Evolutionary conservation across 2,329 filamentous ascomycete genomes (phyloP), one percentile per base, ranked within the genome.

Genomic region (Botrytis fragariae): DNA sequence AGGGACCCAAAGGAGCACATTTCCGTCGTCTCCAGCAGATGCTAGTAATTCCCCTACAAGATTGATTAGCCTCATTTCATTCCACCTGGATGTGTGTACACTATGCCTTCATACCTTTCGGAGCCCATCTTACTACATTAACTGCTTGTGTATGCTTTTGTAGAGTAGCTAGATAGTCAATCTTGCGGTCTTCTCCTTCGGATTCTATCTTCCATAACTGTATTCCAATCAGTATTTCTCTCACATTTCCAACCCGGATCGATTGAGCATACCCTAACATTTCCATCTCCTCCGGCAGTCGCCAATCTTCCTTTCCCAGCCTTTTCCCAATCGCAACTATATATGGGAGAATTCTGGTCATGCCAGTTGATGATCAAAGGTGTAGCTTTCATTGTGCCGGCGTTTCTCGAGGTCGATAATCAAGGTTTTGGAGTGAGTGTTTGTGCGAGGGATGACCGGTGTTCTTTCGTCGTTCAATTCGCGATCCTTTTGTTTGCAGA

Each of bases 331-430:
- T 98, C 95, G 78, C 94, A 94, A 61, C 95, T 98, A 85, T 98
- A 99, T 82, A 99, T 95, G 74, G 96, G 96, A 79, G 93, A 91
- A 84, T 97, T 97, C 81, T 97, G 93, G 83, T 98, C 93, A 84
- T 99, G 97, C 96, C 96, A 99, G 86, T 97, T 94, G 85, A 99
- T 95, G 82, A 98, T 95, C 79, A 99, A 88, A 79, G 96, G 95
- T 81, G 94, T 92, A 81, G 94, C 95, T 89, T 97, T 98, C 96
- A 99, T 99, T 82, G 14, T 79, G 73, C 48, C 68, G 42, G 61
- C 67, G 35, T 45, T n/a, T 37, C 37, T 73, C 64, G 65, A 64
- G 48, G 63, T 64, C 32, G 51, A 62, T 22, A n/a, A 32, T 45
- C 8, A 42, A 29, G 3, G 16, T 45, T 6, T 44, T 35, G n/a